Base-by-base conservation (phyloP, 208 protist species). In the Phytomonas serpens region DNA sequence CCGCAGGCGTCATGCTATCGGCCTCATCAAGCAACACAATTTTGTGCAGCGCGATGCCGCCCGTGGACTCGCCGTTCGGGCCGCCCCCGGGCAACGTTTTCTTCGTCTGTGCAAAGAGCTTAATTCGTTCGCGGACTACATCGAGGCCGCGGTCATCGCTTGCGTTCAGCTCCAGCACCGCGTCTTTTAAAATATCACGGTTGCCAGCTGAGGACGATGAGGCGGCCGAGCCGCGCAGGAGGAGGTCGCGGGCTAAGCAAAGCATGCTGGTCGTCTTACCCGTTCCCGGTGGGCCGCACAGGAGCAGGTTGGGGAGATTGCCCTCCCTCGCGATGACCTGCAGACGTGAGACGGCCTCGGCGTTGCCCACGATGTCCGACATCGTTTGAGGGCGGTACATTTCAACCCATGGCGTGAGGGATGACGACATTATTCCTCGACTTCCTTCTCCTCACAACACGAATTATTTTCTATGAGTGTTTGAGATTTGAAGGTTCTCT, bases 21-120 rank as follows among this genome's bases (percentile, higher is more conserved):
- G 98, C 98, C 88, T 99, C 99, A 75, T 99, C 99, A 5, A 99
- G 87, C 29, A 99, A 94, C 57, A 99, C 99, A 68, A 99, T 96
- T 79, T 99, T 99, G 86, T 99, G 94, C 0, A 93, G 78, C 71
- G 81, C 77, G 10, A 91, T 77, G 16, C 79, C 64, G 13, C 32
- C 30, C 3, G 34, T 23, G 27, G 61, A 31, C 7, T 64, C 61
- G 57, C 37, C 14, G 68, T 31, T 30, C 27, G 34, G 0, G 69
- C 80, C 4, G 67, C 81, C 64, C 68, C 80, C 32, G 9, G 94
- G 92, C 7, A 97, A 81, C 36, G 92, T 97, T 68, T 97, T 96
- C 71, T 96, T 96, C 0, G 93, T 97, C 75, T 97, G 87, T 13
- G 98, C 98, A 78, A 99, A 99, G n/a, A 91, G 80, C 76, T 99